A percentile compares a stretch with the other conserved stretches of the same genome.
These are phyloP conservation scores for Trametes polyzona DNA, from an alignment of 1,284 basidiomycete species.

Conservation along the genomic window DNA sequence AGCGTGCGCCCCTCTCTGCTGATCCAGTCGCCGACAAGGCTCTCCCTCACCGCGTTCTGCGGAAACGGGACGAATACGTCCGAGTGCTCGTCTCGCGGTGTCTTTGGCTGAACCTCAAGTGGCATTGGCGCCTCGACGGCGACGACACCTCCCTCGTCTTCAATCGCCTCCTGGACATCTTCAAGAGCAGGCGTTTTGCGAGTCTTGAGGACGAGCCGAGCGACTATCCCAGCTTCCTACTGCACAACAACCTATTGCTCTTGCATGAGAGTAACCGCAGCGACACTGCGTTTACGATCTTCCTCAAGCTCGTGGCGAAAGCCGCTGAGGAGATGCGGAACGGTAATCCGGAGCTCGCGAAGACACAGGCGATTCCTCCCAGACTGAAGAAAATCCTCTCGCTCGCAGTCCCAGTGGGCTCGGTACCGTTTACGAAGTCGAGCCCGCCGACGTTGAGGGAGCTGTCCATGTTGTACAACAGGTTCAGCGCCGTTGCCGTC, in stretches of 20 bases:
- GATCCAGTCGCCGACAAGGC: slow-evolving; percentile 53
- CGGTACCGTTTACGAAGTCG: slow-evolving; percentile 65
- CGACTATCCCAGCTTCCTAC: slow-evolving; percentile 83
- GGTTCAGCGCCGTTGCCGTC: slow-evolving; percentile 80
- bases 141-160: slow-evolving; percentile 64
- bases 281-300: slow-evolving; percentile 82
- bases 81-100: slow-evolving; percentile 76
- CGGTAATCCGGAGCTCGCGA: slow-evolving; percentile 24
- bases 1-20: slow-evolving; percentile 60
- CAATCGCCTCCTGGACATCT: slow-evolving; percentile 73
- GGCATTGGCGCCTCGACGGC: slow-evolving; percentile 75
- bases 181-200: slow-evolving; percentile 80
- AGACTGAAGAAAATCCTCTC: slow-evolving; percentile 77
- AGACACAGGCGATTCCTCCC: slow-evolving; percentile 34
- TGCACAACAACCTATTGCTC: slow-evolving; percentile 58
- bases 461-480: slow-evolving; percentile 85
- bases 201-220: slow-evolving; percentile 77
- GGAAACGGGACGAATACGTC: slow-evolving; percentile 78
- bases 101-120: slow-evolving; percentile 62
- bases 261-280: slow-evolving; percentile 54
- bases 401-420: slow-evolving; percentile 77
- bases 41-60: slow-evolving; percentile 46
- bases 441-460: slow-evolving; percentile 58
- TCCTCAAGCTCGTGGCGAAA: slow-evolving; percentile 77
- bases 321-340: slow-evolving; percentile 46